phyloP scores from a whole-genome alignment of 306 rosid genomes.

The Cicer yamashitae region DNA sequence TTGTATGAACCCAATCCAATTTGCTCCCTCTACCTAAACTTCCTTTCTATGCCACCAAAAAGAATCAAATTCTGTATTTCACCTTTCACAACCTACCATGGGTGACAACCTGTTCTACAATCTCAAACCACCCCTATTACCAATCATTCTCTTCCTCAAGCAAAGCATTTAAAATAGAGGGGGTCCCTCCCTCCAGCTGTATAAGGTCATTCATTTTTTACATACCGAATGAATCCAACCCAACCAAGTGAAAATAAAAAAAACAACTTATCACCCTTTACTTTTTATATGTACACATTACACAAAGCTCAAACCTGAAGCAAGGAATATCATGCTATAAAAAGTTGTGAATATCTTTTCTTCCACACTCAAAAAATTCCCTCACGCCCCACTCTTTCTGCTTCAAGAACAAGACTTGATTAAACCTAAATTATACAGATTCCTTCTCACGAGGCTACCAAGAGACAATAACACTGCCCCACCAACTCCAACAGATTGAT shows the following conservation, averaged over 20 bases:
- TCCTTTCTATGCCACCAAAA: conserved; percentile 40
- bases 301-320: conserved; percentile 69
- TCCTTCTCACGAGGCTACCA: conserved; percentile 91
- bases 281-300: conserved; percentile 78
- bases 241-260: conserved; percentile 50
- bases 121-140: conserved; percentile 35
- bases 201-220: conserved; percentile 40
- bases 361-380: conserved; percentile 49
- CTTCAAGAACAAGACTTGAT: conserved; percentile 83
- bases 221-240: conserved; percentile 66
- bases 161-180: conserved; percentile 53
- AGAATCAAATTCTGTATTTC: conserved; percentile 38
- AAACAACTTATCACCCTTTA: conserved; percentile 53
- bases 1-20: conserved; percentile 48
- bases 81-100: conserved; percentile 40
- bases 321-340: conserved; percentile 71
- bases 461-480: conserved; percentile 88
- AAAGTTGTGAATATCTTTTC: conserved; percentile 51
- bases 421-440: conserved; percentile 89
- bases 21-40: conserved; percentile 48
- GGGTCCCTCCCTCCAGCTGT: conserved; percentile 37
- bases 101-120: conserved; percentile 35
- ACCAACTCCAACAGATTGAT: conserved; percentile 74
- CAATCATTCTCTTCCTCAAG: conserved; percentile 42
- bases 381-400: not conserved